phyloP scores from a whole-genome alignment of 768 basidiomycete species.

The Kwoniella dejecticola region DNA sequence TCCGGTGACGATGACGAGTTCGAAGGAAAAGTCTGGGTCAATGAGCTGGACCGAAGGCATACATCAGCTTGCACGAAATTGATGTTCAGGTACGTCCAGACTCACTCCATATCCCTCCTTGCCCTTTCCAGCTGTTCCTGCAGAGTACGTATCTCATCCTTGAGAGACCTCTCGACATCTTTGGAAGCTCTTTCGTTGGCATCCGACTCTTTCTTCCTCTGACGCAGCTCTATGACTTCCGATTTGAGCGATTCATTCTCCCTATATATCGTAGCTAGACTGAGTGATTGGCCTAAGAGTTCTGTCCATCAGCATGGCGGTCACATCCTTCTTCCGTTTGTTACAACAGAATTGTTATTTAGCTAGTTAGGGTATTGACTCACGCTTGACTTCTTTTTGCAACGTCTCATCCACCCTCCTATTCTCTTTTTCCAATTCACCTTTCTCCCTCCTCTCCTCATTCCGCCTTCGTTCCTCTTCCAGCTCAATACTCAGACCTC shows the following conservation, averaged over 20 bases:
- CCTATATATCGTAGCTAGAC: constrained; percentile 33
- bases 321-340: too few species aligned
- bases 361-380: too few species aligned
- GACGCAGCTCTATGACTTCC: constrained; percentile 46
- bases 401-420: constrained; percentile 31
- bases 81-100: neutral
- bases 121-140: constrained; percentile 48
- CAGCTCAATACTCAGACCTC: constrained; percentile 39
- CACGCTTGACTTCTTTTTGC: constrained; percentile 42
- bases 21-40: constrained; percentile 48
- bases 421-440: constrained; percentile 23
- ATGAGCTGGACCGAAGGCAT: constrained; percentile 29
- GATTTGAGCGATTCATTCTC: constrained; percentile 33
- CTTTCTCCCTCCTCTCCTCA: constrained; percentile 23
- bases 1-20: constrained; percentile 16
- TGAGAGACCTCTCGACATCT: constrained; percentile 34
- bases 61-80: neutral
- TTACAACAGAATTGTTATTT: too few species aligned
- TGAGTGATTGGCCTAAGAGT: constrained; percentile 42
- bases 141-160: constrained; percentile 41
- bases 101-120: constrained; percentile 53
- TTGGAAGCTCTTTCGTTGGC: constrained; percentile 33
- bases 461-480: constrained; percentile 44
- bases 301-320: too few species aligned
- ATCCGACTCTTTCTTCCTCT: constrained; percentile 46